These are phyloP conservation scores for Trichoderma simmonsii DNA, from an alignment of 2,329 filamentous ascomycete species.

Conservation along the genomic window DNA sequence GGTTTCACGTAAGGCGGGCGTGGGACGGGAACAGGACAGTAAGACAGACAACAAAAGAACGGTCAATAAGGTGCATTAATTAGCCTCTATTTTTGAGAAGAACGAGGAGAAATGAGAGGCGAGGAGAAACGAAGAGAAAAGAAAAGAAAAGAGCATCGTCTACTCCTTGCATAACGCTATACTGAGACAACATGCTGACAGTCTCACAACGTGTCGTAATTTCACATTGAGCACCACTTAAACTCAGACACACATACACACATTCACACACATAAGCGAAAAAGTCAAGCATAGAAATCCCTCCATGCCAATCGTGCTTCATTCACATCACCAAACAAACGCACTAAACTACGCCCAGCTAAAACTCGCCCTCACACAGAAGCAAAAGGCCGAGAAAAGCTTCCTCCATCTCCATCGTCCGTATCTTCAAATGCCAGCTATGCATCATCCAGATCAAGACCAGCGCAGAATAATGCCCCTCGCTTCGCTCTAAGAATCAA, in stretches of 20 bases:
- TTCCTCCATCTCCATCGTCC: background rate
- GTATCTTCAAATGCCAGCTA: conserved; percentile 1
- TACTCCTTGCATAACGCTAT: background rate
- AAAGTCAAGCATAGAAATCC: background rate
- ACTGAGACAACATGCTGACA: background rate
- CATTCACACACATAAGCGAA: background rate
- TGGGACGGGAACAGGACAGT: background rate
- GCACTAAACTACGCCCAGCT: background rate
- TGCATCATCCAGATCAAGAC: conserved; percentile 10
- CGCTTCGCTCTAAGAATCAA: conserved; percentile 23
- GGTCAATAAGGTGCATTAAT: background rate
- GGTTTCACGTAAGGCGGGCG: background rate
- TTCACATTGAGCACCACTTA: background rate
- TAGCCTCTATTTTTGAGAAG: background rate
- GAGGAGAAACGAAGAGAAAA: background rate
- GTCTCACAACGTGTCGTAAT: background rate
- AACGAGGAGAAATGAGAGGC: background rate
- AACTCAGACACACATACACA: background rate
- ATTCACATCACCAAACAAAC: conserved; percentile 2
- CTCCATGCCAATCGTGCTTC: background rate
- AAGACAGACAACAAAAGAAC: background rate
- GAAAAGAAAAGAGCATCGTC: background rate
- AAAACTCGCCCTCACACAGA: background rate
- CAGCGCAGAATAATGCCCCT: conserved; percentile 6
- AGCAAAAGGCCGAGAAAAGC: background rate